Conservation (phyloP, 2,329 filamentous ascomycete genomes). For the Emydomyces testavorans region DNA sequence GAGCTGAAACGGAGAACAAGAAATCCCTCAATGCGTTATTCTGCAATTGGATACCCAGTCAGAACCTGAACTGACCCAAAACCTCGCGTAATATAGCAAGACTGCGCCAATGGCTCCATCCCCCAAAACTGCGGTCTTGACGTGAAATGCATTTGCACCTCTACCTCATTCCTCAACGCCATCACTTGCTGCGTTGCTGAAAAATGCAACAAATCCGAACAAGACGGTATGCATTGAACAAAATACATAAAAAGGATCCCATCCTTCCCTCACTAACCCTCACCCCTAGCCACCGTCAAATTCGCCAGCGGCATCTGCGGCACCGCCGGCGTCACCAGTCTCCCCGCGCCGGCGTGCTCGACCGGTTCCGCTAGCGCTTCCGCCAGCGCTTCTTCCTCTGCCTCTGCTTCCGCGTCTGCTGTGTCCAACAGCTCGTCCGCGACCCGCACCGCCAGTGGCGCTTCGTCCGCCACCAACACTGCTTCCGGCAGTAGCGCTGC, state of each 20-base stretch:
- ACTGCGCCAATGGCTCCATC: conserved; percentile 34
- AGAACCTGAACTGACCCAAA: neutral
- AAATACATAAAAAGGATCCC: too few relatives aligned
- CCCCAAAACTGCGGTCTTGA: conserved; percentile 34
- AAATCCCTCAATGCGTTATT: too few relatives aligned
- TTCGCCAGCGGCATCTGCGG: conserved; percentile 32
- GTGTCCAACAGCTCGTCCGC: conserved; percentile 3
- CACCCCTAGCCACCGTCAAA: conserved; percentile 25
- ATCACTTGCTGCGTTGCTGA: conserved; percentile 42
- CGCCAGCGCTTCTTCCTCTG: conserved; percentile 14
- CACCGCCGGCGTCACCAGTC: conserved; percentile 27
- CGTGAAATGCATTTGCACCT: conserved; percentile 41
- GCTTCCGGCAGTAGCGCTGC: conserved; percentile 8
- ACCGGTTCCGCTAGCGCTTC: conserved; percentile 11
- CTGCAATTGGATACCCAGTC: neutral
- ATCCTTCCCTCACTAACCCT: neutral
- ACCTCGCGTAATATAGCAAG: conserved; percentile 21
- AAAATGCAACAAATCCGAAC: conserved; percentile 35
- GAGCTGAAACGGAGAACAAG: too few relatives aligned
- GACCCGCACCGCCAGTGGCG: conserved; percentile 10
- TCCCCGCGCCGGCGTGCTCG: conserved; percentile 27
- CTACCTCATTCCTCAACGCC: conserved; percentile 35
- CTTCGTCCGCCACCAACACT: conserved; percentile 22
- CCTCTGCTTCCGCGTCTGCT: conserved; percentile 14
- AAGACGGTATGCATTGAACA: conserved; percentile 30